Evolutionary conservation across 441 rosid species (phyloP), one percentile per base, ranked within the genome.

Genomic region (Theobroma grandiflorum): DNA sequence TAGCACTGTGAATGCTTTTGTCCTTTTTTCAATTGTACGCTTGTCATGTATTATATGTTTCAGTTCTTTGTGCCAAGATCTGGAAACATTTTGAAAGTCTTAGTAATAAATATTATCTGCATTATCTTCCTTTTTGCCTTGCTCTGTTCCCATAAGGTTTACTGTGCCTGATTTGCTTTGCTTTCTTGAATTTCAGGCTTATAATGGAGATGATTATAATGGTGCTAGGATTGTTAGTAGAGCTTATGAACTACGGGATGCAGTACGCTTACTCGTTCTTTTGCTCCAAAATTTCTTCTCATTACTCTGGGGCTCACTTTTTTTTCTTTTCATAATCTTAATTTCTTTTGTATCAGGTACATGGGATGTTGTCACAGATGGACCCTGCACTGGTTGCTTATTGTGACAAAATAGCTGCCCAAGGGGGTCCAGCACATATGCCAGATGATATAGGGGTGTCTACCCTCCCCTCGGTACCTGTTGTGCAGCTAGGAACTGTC

Each of bases 351-450:
- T 73, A 81, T 74, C 87, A 97, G 99, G 99, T 97, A 78, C 93
- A 93, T 71, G 98, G 98, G 82, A 95, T 97, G 99, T 83, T 97
- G 74, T 90, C 99, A 33, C 98, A 97, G 86, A 95, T 97, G 98
- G 99, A 97, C 81, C 97, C 99, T 82, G 94, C 98, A 52, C 91
- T 97, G 55, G 88, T 94, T 49, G 87, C 92, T n/a, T 90, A 71
- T 85, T 97, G 99, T 77, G 98, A 97, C 77, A 97, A 95, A 89
- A 95, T 97, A 61, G 91, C 91, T 22, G 89, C 87, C 71, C 92
- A 94, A 89, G 99, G 99, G 53, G 99, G 99, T 80, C 99, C 98
- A 11, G 78, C 87, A 31, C 86, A 85, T 81, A 81, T 93, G 79
- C 97, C 99, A 52, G 98, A 93, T 84, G 98, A 91, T 81, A 79